These are phyloP conservation scores for Fomitopsis palustris DNA, from an alignment of 1,284 basidiomycete genomes.

Conservation along the genomic window DNA sequence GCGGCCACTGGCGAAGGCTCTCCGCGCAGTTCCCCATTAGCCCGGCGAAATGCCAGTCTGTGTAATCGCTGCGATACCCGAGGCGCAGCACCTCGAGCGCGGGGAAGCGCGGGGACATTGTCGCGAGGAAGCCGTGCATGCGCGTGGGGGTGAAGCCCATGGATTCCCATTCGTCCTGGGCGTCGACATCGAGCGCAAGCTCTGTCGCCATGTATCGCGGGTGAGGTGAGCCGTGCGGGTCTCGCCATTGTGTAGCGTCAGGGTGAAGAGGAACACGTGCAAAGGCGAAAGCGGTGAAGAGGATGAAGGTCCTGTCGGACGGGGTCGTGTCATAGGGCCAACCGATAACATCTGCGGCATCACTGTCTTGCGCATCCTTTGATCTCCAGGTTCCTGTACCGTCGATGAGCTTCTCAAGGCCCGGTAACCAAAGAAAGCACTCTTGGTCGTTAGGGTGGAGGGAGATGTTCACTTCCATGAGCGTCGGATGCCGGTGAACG, in stretches of 20 bases:
- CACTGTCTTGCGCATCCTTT: background rate
- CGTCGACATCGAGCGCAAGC: slow-evolving; percentile 3
- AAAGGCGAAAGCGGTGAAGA: slow-evolving; percentile 12
- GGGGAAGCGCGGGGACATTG: background rate
- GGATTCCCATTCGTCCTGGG: background rate
- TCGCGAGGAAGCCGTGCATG: background rate
- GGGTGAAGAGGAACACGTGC: slow-evolving; percentile 6
- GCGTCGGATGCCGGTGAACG: slow-evolving; percentile 11
- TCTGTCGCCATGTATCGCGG: slow-evolving; percentile 10
- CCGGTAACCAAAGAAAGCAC: background rate
- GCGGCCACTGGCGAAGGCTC: background rate
- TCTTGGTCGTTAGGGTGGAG: background rate
- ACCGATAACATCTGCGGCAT: background rate
- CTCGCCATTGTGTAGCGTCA: slow-evolving; percentile 3
- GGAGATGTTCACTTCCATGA: slow-evolving; percentile 9
- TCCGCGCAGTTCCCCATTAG: background rate
- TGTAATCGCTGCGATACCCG: background rate
- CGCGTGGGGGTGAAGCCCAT: background rate
- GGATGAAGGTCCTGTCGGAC: slow-evolving; percentile 1
- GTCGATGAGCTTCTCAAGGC: slow-evolving; percentile 12
- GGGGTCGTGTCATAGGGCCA: background rate
- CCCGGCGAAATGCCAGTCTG: background rate
- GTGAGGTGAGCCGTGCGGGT: background rate
- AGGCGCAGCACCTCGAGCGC: background rate
- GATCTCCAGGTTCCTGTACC: slow-evolving; percentile 11